These are phyloP conservation scores for Zangia roseola DNA, from an alignment of 768 basidiomycete genomes.

Conservation along the genomic window DNA sequence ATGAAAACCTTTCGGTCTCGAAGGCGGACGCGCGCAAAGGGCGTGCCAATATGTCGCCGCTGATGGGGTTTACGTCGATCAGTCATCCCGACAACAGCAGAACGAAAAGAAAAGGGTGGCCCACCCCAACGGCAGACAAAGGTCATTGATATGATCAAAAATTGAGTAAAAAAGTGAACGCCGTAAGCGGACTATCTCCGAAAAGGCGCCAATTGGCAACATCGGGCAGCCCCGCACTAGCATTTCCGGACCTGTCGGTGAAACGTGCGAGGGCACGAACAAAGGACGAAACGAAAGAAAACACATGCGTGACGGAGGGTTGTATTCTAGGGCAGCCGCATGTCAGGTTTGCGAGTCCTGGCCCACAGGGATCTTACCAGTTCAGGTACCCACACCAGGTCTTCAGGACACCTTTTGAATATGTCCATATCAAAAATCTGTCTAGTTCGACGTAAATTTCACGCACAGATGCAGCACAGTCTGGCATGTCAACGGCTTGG, in stretches of 20 bases:
- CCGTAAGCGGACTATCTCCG: neutral
- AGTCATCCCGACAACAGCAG: constrained; percentile 12
- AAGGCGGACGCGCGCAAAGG: constrained; percentile 27
- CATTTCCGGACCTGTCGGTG: constrained; percentile 6
- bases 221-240: neutral
- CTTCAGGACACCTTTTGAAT: constrained; percentile 5
- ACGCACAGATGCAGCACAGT: constrained; percentile 8
- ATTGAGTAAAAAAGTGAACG: constrained; percentile 11
- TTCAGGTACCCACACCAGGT: constrained; percentile 6
- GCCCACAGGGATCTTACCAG: neutral
- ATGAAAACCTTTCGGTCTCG: constrained; percentile 14
- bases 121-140: neutral
- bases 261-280: constrained; percentile 26
- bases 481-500: constrained; percentile 2
- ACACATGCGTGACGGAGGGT: constrained; percentile 2
- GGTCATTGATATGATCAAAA: constrained; percentile 1
- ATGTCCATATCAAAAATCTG: constrained; percentile 7
- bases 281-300: constrained; percentile 4
- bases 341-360: constrained; percentile 11
- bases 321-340: constrained; percentile 27
- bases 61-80: constrained; percentile 9
- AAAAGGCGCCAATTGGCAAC: neutral
- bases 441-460: constrained; percentile 20
- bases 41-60: constrained; percentile 26
- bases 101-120: constrained; percentile 10